Base-by-base conservation (phyloP, 1,284 basidiomycete genomes). In the Cryptococcus floricola region DNA sequence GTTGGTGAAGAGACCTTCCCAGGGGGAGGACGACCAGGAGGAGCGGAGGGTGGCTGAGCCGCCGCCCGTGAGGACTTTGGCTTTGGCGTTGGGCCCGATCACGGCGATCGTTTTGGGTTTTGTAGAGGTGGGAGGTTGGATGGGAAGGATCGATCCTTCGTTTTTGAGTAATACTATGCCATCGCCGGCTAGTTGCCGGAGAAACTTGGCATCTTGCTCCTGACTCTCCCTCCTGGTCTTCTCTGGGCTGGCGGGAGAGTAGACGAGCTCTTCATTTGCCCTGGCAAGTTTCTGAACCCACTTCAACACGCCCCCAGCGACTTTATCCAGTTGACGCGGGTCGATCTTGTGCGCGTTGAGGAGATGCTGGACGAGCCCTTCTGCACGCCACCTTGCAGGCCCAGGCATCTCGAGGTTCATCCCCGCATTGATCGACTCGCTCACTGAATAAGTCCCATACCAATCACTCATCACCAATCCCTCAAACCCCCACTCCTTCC, bases 81-180 rank as follows among this genome's bases (percentile, higher is more conserved):
- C 68, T 63, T 83, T 83, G 16, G 83, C 83, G 64, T 84, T 83
- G 16, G 82, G 80, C 0, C 84, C 84, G 54, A 85, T 83, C 49
- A 85, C 80, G 16, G 81, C 82, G 54, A 84, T 78, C 48, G 76
- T 80, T 60, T 78, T 79, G 18, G 42, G 42, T 16, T 12, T 4
- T 2, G 42, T 10, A 5, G 25, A 31, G 25, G 25, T 12, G 61
- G 31, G 51, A 73, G 37, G 39, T 19, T 54, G 54, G 44, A 71
- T 38, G 10, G 69, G 69, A 3, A 71, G 63, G 4, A 65, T 54
- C 2, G 37, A 41, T n/a, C 55, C 19, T 6, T 65, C 67, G 68
- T 90, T 89, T 76, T 87, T 86, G 56, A 89, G 76, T 23, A 63
- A 37, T 12, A 89, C 86, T 61, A 87, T 84, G 0, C 83, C 82